Percentiles rank a stretch among this genome's conserved stretches.
These are phyloP conservation scores for Streptanthus diversifolius DNA, from an alignment of 345 rosid species.

Conservation along the genomic window DNA sequence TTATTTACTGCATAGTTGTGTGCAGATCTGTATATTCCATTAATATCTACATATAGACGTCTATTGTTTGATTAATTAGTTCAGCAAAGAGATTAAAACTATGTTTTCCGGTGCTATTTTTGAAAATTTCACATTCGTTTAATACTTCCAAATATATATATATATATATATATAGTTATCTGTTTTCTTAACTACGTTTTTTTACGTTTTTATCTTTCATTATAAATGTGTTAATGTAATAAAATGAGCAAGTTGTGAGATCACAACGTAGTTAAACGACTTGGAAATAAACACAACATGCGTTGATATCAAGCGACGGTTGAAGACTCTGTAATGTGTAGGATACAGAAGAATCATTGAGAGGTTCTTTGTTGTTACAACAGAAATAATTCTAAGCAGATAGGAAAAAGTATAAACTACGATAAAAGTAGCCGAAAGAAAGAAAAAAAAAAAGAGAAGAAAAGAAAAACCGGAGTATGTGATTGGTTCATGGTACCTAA, in stretches of 20 bases:
- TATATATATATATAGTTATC: neutral
- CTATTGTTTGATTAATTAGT: neutral
- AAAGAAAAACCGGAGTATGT: conserved; percentile 7
- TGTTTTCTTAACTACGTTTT: neutral
- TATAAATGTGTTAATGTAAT: neutral
- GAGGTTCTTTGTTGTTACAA: conserved; percentile 16
- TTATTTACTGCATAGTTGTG: neutral
- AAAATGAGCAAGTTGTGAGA: neutral
- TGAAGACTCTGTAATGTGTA: conserved; percentile 14
- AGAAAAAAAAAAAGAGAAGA: neutral
- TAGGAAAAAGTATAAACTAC: conserved; percentile 11
- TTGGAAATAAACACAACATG: neutral
- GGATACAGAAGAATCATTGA: conserved; percentile 27
- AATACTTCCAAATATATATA: neutral
- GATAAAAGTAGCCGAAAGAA: conserved; percentile 34
- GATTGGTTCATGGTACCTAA: conserved; percentile 32
- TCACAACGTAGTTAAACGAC: neutral
- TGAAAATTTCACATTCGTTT: neutral
- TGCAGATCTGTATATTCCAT: neutral
- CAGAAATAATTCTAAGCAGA: conserved; percentile 1
- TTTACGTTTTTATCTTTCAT: neutral
- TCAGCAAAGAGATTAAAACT: neutral
- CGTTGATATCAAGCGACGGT: conserved; percentile 20
- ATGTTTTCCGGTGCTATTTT: neutral
- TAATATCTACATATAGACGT: neutral